Conservation (phyloP, 768 basidiomycete species). For the Auriscalpium orientale region DNA sequence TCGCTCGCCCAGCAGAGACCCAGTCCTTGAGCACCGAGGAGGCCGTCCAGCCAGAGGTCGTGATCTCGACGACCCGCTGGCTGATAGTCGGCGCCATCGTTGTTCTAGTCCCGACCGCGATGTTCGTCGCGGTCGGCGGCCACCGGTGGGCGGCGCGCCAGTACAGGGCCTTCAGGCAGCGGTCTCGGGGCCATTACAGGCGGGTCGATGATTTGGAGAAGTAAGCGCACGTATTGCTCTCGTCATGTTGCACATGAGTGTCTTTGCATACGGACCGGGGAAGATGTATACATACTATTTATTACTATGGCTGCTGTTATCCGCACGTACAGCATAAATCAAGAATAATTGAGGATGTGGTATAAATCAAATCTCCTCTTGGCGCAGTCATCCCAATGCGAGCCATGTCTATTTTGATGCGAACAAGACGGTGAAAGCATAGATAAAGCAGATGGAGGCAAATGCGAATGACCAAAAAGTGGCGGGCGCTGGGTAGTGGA, state of each 20-base stretch:
- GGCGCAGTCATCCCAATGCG: neutral
- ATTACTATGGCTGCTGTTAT: no score
- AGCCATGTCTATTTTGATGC: neutral
- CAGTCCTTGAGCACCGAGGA: slow-evolving; percentile 1
- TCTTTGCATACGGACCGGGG: no score
- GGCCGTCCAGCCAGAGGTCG: slow-evolving; percentile 11
- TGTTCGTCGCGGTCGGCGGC: slow-evolving; percentile 11
- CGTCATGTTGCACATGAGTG: no score
- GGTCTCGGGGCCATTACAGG: slow-evolving; percentile 7
- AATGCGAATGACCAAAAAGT: neutral
- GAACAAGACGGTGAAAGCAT: neutral
- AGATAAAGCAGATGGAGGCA: neutral
- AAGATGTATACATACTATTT: no score
- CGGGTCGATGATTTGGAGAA: slow-evolving; percentile 11
- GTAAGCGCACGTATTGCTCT: neutral
- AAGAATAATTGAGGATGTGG: no score
- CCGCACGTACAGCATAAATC: no score
- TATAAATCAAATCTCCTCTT: neutral
- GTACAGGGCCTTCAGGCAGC: neutral
- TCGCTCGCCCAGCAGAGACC: neutral
- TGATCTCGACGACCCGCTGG: slow-evolving; percentile 15
- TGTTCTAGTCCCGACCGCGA: slow-evolving; percentile 13
- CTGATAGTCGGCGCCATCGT: slow-evolving; percentile 25
- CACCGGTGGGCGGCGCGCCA: slow-evolving; percentile 8
- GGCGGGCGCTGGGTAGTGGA: neutral